Base-by-base conservation (phyloP, 768 basidiomycete genomes). In the Suillus subaureus region DNA sequence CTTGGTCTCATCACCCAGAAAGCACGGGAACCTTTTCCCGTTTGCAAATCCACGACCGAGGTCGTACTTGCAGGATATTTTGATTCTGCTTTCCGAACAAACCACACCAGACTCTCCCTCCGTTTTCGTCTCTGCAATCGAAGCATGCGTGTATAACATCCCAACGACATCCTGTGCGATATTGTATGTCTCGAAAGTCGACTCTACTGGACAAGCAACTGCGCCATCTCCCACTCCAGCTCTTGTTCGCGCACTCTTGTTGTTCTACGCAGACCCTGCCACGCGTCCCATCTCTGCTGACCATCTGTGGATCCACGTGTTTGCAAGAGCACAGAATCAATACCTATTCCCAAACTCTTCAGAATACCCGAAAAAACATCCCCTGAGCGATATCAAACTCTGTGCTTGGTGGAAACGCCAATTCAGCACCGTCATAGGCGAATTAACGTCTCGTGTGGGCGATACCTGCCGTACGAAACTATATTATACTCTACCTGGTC, bases 401-500 rank as follows among this genome's bases (percentile, higher is more conserved):
- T 94, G 94, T 73, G 87, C 83, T 45, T 99, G 97, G 97, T 99
- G 97, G 97, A 92, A 90, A 75, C 83, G 85, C 26, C 82, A 92
- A 35, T 76, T 96, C 57, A 83, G 85, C 62, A 79, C 82, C 31
- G 87, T 90, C 6, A 87, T 83, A 5, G 69, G 67, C 49, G 82
- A 81, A 23, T 70, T 87, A 69, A 70, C 18, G 0, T 16, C 62
- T 54, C 74, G 69, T 23, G 67, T 45, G 15, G 62, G 60, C 0
- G 45, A 63, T 13, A 35, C 33, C 6, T 39, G 37, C 28, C 40
- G 18, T 1, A 58, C 72, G 16, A 77, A 75, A 63, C 71, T 87
- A 67, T 91, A 79, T 72, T 91, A 90, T 73, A 68, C 91, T 45
- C 79, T 96, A 33, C 92, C 94, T 0, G 91, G 91, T 6, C 88